Base-by-base conservation (phyloP, 2,329 filamentous ascomycete genomes). In the Lecanicillium sp. region DNA sequence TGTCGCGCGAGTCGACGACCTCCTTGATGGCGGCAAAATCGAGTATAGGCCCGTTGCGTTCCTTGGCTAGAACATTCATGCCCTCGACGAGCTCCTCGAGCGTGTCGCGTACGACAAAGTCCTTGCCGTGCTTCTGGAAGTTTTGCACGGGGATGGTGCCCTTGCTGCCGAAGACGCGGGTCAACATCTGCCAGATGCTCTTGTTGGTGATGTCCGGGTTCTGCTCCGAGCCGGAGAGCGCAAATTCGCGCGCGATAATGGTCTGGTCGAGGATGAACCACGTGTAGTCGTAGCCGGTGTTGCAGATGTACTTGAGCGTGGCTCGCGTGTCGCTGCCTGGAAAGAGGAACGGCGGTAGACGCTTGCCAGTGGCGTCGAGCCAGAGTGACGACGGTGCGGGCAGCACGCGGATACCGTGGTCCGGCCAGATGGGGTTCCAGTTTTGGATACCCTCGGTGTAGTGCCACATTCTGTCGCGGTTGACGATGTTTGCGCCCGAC, bases 401-500 rank as follows among this genome's bases (percentile, higher is more conserved):
- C 12, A 83, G 64, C 2, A 83, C 70, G 27, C 79, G 75, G 52
- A 83, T 83, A 17, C 79, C 79, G 55, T 83, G 79, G 12, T 56
- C 51, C 0, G 78, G 78, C 79, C 79, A 83, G 60, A 83, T 81
- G 4, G 78, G 68, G 47, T 81, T 63, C 79, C 79, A 83, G 58
- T 83, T 82, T 45, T 71, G 67, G 10, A 83, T 60, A 0, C 79
- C 79, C 55, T 83, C 79, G 10, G 78, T 82, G 58, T 83, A 83
- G 59, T 83, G 79, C 79, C 79, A 83, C 79, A 83, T 82, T 36
- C 79, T 67, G 56, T 83, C 79, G 41, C 73, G 70, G 62, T 83
- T 83, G 65, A 83, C 69, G 51, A 81, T 57, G 49, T 70, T 66
- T 1, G 75, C 79, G 8, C 79, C 79, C 1, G 67, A 70, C 1